phyloP scores from a whole-genome alignment of 1,284 basidiomycete genomes.

The Leccinum subspadiceum region DNA sequence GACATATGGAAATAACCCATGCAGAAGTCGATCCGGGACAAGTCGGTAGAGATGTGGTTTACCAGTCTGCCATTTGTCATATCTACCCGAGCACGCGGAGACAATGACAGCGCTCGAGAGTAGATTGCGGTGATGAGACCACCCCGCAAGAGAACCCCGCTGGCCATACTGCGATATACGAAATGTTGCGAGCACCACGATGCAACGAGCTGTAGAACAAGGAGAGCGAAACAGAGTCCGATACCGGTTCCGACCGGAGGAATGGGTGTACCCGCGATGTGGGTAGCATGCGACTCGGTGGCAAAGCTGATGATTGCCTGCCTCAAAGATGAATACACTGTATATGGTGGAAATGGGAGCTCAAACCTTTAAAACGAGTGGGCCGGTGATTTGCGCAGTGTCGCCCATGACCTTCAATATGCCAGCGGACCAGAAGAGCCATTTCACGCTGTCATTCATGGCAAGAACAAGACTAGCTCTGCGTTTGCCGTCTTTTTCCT shows the following conservation, averaged over 20 bases:
- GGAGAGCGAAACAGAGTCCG: no score
- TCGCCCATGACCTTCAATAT: slow-evolving; percentile 76
- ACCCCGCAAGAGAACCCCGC: not conserved
- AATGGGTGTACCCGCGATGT: slow-evolving; percentile 41
- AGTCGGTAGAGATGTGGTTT: not conserved
- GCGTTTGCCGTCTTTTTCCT: slow-evolving; percentile 60
- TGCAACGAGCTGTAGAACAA: no score
- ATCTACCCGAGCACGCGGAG: not conserved
- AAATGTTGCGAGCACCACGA: no score
- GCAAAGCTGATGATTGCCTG: slow-evolving; percentile 79
- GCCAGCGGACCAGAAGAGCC: slow-evolving; percentile 82
- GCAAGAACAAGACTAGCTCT: slow-evolving; percentile 71
- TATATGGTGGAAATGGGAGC: not conserved
- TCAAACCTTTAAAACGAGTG: slow-evolving; percentile 70
- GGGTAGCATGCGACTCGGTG: slow-evolving; percentile 59
- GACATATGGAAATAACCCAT: not conserved
- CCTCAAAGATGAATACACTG: slow-evolving; percentile 1
- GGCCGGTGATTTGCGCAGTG: slow-evolving; percentile 70
- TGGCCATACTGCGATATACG: not conserved
- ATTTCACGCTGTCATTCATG: slow-evolving; percentile 79
- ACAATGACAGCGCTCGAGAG: not conserved
- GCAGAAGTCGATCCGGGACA: not conserved
- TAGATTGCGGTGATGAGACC: not conserved
- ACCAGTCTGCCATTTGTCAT: not conserved
- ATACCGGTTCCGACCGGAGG: slow-evolving; percentile 66